Evolutionary conservation across 2,329 filamentous ascomycete genomes (phyloP).

Genomic region (Erysiphe pulchra): DNA sequence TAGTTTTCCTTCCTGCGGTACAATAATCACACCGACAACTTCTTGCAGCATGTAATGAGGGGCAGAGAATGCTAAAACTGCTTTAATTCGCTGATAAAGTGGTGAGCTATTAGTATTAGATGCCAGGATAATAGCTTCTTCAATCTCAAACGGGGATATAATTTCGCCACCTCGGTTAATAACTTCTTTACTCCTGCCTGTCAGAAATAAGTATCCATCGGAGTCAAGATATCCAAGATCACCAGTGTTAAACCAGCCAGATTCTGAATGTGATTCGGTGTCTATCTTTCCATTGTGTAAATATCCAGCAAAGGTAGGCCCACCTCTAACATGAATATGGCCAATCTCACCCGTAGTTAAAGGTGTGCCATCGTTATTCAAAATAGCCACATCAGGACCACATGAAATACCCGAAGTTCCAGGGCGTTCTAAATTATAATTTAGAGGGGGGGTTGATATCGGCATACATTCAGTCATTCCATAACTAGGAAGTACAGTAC

Average conservation of each 20-base stretch:
- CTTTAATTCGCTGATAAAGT: conserved; percentile 20
- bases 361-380: conserved; percentile 17
- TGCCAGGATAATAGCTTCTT: conserved; percentile 25
- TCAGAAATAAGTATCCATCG: conserved; percentile 63
- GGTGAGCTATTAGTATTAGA: conserved; percentile 18
- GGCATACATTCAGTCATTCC: conserved; percentile 36
- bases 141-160: conserved; percentile 33
- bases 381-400: conserved; percentile 24
- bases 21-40: conserved; percentile 26
- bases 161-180: conserved; percentile 31
- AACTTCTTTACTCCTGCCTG: conserved; percentile 49
- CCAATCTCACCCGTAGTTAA: conserved; percentile 16
- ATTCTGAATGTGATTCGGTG: conserved; percentile 22
- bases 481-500: conserved; percentile 27
- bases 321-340: conserved; percentile 24
- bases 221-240: conserved; percentile 57
- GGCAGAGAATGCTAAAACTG: conserved; percentile 27
- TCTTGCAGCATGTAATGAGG: conserved; percentile 27
- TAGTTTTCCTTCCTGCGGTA: conserved; percentile 19
- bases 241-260: conserved; percentile 73
- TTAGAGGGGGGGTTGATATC: conserved; percentile 26
- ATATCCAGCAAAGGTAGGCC: conserved; percentile 25
- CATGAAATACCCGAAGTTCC: conserved; percentile 26
- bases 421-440: conserved; percentile 23
- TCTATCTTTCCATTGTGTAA: conserved; percentile 16